A percentile compares a stretch with the other conserved stretches of the same genome.
Evolutionary conservation across 495 filamentous ascomycete species (phyloP).

Genomic region (Lasiosphaeriaceae sp.): DNA sequence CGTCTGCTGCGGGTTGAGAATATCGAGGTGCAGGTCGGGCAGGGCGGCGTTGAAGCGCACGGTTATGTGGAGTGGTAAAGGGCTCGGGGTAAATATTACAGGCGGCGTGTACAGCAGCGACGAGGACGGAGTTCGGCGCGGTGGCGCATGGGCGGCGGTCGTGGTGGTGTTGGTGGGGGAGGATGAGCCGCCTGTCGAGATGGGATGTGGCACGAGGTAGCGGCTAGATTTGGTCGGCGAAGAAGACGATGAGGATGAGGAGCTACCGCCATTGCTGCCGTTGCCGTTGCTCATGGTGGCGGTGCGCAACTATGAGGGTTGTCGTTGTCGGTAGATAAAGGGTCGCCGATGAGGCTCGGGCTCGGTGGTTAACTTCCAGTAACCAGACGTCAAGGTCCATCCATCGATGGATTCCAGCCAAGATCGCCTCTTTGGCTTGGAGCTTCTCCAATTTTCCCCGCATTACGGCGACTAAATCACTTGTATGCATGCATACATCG

Average conservation of each 20-base stretch:
- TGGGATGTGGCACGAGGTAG: background rate
- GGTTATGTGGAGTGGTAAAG: constrained; percentile 61
- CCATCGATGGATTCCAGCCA: background rate
- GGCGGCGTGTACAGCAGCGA: constrained; percentile 5
- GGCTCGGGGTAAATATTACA: background rate
- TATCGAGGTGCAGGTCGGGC: constrained; percentile 75
- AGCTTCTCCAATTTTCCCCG: constrained; percentile 17
- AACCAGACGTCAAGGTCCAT: background rate
- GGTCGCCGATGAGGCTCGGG: too few species aligned
- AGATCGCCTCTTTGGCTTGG: background rate
- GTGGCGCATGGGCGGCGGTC: constrained; percentile 8
- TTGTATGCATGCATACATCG: too few species aligned
- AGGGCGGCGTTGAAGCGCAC: constrained; percentile 85
- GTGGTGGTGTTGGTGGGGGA: background rate
- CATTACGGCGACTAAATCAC: background rate
- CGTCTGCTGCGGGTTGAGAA: constrained; percentile 61
- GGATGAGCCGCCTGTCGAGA: too few species aligned
- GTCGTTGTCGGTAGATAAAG: too few species aligned
- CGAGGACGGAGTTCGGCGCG: constrained; percentile 7
- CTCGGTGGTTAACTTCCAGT: background rate
- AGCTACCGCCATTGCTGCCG: constrained; percentile 12
- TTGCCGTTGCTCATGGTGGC: constrained; percentile 13
- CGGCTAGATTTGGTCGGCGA: constrained; percentile 12
- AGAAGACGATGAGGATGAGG: constrained; percentile 14
- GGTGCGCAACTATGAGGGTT: background rate